phyloP scores from a whole-genome alignment of 139 green algal species.

The Coelastrella sp. region DNA sequence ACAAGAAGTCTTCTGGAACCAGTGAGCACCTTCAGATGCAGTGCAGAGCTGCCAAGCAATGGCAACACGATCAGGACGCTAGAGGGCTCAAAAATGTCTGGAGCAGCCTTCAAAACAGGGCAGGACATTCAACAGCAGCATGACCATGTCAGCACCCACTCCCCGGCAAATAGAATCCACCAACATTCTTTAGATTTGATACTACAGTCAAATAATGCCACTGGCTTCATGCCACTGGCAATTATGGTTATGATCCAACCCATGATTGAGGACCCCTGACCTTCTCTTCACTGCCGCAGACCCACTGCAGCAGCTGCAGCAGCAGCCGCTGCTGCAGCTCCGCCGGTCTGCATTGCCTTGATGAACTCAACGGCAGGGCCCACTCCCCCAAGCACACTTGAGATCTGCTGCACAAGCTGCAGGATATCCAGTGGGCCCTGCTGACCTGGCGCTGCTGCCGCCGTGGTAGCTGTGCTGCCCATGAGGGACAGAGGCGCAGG shows the following conservation, averaged over 20 bases:
- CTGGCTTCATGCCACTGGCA: neutral
- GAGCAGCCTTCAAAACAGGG: too few species aligned
- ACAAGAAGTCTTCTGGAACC: too few species aligned
- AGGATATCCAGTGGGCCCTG: neutral
- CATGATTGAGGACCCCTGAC: neutral
- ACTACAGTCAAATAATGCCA: too few species aligned
- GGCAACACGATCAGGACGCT: too few species aligned
- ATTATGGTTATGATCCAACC: neutral
- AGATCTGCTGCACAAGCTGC: slow-evolving; percentile 26
- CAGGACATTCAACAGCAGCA: too few species aligned
- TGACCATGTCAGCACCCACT: too few species aligned
- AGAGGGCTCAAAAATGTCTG: too few species aligned
- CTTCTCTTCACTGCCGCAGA: neutral
- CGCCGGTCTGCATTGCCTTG: neutral
- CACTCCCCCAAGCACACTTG: neutral
- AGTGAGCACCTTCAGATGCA: too few species aligned
- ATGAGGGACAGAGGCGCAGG: slow-evolving; percentile 1
- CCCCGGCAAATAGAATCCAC: too few species aligned
- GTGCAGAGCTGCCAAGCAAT: too few species aligned
- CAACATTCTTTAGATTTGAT: too few species aligned
- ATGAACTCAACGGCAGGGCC: slow-evolving; percentile 21
- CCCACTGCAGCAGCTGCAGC: slow-evolving; percentile 4
- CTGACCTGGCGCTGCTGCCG: neutral
- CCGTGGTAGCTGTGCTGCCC: neutral
- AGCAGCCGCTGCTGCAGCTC: slow-evolving; percentile 12